Percentiles rank a stretch among this genome's conserved stretches.
These are phyloP conservation scores for Phytopythium aichiense DNA, from an alignment of 352 stramenopile species.

Conservation along the genomic window DNA sequence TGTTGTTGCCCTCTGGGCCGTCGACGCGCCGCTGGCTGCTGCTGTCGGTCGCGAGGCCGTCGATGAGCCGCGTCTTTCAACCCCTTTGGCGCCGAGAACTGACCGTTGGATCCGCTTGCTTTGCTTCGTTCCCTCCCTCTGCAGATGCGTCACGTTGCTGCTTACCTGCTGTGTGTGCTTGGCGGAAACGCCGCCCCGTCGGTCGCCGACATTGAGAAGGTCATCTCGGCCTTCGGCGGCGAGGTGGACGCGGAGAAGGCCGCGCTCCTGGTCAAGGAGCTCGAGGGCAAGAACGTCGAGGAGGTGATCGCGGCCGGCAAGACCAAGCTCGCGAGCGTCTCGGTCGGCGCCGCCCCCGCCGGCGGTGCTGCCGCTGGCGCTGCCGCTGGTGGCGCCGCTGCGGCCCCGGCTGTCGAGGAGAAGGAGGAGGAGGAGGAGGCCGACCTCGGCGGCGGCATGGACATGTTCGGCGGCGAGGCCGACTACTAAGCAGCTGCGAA, in stretches of 20 bases:
- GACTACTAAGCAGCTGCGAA: conserved; percentile 62
- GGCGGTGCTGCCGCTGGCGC: conserved; percentile 30
- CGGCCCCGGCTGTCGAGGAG: conserved; percentile 41
- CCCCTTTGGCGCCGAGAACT: background rate
- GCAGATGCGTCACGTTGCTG: conserved; percentile 92
- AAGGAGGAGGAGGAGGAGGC: conserved; percentile 78
- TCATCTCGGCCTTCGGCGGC: conserved; percentile 77
- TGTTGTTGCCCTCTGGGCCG: background rate
- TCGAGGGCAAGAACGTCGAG: conserved; percentile 87
- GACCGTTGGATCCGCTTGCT: background rate
- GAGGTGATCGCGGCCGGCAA: conserved; percentile 84
- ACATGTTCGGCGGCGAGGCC: conserved; percentile 82
- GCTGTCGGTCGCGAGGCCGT: background rate
- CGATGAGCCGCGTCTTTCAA: background rate
- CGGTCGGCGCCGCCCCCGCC: conserved; percentile 52
- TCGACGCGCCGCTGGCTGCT: background rate
- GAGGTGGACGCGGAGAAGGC: conserved; percentile 77
- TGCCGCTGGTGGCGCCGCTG: conserved; percentile 26
- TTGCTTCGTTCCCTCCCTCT: background rate
- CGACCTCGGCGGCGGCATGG: conserved; percentile 76
- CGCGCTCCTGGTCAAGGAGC: conserved; percentile 82
- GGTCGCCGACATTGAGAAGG: conserved; percentile 80
- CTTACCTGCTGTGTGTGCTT: conserved; percentile 86
- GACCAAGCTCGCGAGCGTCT: conserved; percentile 80
- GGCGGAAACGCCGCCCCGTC: conserved; percentile 76